Percentiles rank a stretch among this genome's conserved stretches.
These are phyloP conservation scores for Caryopteris hybrid DNA, from an alignment of 305 asterid species.

Conservation along the genomic window DNA sequence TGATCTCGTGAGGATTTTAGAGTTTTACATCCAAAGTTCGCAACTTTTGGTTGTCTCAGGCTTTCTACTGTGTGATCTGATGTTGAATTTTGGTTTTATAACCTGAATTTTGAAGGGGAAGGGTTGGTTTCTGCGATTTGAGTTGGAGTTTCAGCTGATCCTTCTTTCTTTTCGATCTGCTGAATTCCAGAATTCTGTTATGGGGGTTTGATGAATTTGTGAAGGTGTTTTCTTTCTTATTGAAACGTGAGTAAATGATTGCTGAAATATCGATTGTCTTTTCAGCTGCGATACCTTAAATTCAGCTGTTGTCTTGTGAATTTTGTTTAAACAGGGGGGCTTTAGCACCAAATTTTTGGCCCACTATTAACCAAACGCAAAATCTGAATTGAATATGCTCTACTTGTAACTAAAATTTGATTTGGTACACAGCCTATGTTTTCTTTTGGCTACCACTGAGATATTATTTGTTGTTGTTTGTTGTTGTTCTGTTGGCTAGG, in stretches of 20 bases:
- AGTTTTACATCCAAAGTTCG: conserved; percentile 20
- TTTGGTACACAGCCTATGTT: background rate
- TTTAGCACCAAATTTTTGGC: conserved; percentile 20
- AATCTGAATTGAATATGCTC: conserved; percentile 21
- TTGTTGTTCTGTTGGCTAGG: conserved; percentile 3
- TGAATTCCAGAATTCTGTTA: conserved; percentile 5
- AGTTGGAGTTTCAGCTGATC: conserved; percentile 20
- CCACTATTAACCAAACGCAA: conserved; percentile 28
- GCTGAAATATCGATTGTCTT: conserved; percentile 19
- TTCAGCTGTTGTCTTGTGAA: conserved; percentile 38
- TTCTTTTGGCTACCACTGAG: background rate
- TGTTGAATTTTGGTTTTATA: conserved; percentile 24
- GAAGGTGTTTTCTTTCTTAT: conserved; percentile 3
- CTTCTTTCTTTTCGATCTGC: conserved; percentile 34
- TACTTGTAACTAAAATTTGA: conserved; percentile 15
- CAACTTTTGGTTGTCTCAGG: conserved; percentile 13
- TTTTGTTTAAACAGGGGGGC: conserved; percentile 24
- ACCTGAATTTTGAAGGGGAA: conserved; percentile 19
- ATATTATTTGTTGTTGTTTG: background rate
- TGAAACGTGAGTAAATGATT: conserved; percentile 8
- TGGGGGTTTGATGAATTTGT: conserved; percentile 14
- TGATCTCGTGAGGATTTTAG: conserved; percentile 25
- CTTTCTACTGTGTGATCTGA: conserved; percentile 29
- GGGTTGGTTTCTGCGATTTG: conserved; percentile 5
- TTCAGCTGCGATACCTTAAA: conserved; percentile 33